Percentiles rank a stretch among this genome's conserved stretches.
Conservation (phyloP, 192 early-diverging fungal species). For the Coemansia reversa region DNA sequence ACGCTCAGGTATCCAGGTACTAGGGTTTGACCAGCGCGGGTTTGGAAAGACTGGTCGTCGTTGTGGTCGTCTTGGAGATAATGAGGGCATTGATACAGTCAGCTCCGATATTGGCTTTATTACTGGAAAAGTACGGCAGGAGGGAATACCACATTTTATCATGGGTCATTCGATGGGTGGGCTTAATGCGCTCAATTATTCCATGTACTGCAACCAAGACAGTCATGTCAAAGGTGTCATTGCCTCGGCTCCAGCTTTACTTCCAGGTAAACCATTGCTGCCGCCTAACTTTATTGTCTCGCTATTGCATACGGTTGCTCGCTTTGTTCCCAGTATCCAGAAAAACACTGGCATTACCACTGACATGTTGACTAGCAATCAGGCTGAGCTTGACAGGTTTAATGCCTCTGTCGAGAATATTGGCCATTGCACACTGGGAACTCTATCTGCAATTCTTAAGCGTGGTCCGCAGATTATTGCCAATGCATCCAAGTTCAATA, state of each 20-base stretch:
- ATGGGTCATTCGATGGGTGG: conserved; percentile 64
- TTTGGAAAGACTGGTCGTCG: conserved; percentile 59
- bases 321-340: conserved; percentile 35
- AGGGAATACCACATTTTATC: conserved; percentile 55
- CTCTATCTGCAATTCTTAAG: conserved; percentile 30
- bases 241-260: conserved; percentile 37
- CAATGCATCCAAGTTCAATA: conserved; percentile 16
- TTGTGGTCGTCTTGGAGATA: conserved; percentile 47
- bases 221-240: conserved; percentile 36
- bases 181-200: conserved; percentile 35
- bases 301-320: conserved; percentile 26
- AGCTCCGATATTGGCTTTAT: conserved; percentile 52
- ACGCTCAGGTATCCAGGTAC: conserved; percentile 52
- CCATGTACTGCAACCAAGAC: conserved; percentile 17
- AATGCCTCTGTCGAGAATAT: conserved; percentile 29
- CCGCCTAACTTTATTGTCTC: conserved; percentile 27
- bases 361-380: conserved; percentile 49
- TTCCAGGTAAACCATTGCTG: conserved; percentile 29
- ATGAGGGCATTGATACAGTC: conserved; percentile 40
- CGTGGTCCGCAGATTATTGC: conserved; percentile 27
- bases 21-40: conserved; percentile 63
- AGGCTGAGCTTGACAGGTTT: conserved; percentile 30
- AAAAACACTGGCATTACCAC: conserved; percentile 29
- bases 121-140: conserved; percentile 20
- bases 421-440: conserved; percentile 34